Evolutionary conservation across 495 filamentous ascomycete species (phyloP).

Genomic region (Tuber umbilicatum): DNA sequence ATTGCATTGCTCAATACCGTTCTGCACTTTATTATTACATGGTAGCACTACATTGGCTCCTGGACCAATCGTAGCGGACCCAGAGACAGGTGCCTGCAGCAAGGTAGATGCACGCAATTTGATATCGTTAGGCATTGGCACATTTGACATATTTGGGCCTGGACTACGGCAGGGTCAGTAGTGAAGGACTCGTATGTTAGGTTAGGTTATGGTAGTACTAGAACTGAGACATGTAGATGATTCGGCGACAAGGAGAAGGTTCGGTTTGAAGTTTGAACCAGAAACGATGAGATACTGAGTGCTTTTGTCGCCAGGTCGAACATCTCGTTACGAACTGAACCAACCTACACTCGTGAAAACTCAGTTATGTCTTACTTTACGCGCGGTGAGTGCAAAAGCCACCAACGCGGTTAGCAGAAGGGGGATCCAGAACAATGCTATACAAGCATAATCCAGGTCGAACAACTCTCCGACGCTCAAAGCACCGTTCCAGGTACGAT

Average conservation of each 20-base stretch:
- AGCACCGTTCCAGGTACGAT: not conserved
- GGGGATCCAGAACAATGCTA: not conserved
- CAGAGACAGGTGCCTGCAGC: not conserved
- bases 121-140: not conserved
- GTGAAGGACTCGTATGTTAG: not conserved
- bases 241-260: not conserved
- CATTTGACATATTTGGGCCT: not conserved
- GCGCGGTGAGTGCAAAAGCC: not conserved
- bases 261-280: not conserved
- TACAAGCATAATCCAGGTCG: not conserved
- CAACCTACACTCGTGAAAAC: not conserved
- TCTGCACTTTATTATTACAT: slow-evolving; percentile 2
- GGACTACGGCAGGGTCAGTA: not conserved
- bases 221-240: not conserved
- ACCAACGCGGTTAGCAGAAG: not conserved
- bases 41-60: not conserved
- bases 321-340: not conserved
- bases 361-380: not conserved
- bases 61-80: not conserved
- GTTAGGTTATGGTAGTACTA: not conserved
- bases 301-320: not conserved
- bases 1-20: not conserved
- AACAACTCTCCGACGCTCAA: not conserved
- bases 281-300: not conserved
- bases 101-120: not conserved